These are phyloP conservation scores for Acanthamoeba lenticulata DNA, from an alignment of 208 protist species.

Conservation along the genomic window DNA sequence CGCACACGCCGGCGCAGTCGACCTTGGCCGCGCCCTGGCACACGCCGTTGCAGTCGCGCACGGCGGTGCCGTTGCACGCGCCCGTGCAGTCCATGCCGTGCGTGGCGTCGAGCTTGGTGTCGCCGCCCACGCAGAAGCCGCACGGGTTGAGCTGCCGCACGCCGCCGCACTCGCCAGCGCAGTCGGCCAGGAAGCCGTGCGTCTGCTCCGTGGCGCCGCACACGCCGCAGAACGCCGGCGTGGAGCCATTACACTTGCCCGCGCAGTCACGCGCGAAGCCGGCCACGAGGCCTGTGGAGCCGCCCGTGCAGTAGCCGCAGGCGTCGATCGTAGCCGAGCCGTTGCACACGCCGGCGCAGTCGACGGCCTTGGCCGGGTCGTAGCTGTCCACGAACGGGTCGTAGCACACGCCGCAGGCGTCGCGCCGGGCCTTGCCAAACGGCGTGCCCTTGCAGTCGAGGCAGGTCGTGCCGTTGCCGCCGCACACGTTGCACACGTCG, in stretches of 20 bases:
- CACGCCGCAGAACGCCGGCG: not conserved
- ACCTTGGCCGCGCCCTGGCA: not conserved
- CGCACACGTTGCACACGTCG: not conserved
- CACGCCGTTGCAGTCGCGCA: not conserved
- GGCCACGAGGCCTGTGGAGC: not conserved
- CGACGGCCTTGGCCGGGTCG: not conserved
- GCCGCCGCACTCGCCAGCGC: not conserved
- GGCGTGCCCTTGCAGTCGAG: not conserved
- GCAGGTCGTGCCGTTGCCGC: constrained; percentile 8
- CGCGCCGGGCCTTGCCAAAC: not conserved
- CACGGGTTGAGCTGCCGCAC: not conserved
- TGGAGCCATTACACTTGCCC: not conserved
- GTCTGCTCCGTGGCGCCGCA: not conserved
- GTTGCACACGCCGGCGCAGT: not conserved
- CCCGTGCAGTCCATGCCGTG: not conserved
- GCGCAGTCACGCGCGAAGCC: not conserved
- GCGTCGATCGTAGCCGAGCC: not conserved
- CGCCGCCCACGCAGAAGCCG: not conserved
- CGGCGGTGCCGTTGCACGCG: not conserved
- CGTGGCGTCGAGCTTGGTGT: not conserved
- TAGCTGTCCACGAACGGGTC: not conserved
- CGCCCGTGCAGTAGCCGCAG: not conserved
- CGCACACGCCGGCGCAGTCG: not conserved
- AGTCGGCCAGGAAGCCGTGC: not conserved
- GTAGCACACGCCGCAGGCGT: constrained; percentile 26